phyloP scores from a whole-genome alignment of 306 rosid species.

The Vigna hirtella region DNA sequence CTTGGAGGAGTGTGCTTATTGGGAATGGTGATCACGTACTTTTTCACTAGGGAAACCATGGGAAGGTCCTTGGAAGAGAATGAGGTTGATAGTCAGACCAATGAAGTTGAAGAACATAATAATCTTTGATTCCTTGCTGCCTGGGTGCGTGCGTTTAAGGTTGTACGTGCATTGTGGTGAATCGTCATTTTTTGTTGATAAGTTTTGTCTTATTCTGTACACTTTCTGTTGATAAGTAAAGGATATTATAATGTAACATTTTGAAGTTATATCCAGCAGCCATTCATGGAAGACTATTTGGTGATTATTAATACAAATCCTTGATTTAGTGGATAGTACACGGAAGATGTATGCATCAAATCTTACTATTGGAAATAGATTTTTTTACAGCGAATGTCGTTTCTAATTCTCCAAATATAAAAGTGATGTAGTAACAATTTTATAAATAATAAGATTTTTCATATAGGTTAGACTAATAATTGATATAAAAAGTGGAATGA shows the following conservation, averaged over 20 bases:
- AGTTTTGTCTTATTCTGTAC: background rate
- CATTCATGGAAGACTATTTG: background rate
- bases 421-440: no score
- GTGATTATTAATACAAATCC: no score
- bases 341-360: no score
- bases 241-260: background rate
- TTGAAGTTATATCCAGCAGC: background rate
- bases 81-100: constrained; percentile 42
- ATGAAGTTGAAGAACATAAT: background rate
- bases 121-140: constrained; percentile 2
- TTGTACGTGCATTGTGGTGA: background rate
- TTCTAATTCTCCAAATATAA: no score
- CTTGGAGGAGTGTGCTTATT: constrained; percentile 67
- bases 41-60: constrained; percentile 71
- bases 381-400: no score
- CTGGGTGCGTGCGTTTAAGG: background rate
- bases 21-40: constrained; percentile 66
- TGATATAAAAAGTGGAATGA: no score
- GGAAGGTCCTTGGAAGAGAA: constrained; percentile 82
- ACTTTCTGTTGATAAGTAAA: background rate
- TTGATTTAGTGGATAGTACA: no score
- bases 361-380: no score
- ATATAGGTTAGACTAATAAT: no score
- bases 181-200: background rate
- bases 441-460: no score